These are phyloP conservation scores for Termitomyces sp. DNA, from an alignment of 768 basidiomycete genomes.

Conservation along the genomic window DNA sequence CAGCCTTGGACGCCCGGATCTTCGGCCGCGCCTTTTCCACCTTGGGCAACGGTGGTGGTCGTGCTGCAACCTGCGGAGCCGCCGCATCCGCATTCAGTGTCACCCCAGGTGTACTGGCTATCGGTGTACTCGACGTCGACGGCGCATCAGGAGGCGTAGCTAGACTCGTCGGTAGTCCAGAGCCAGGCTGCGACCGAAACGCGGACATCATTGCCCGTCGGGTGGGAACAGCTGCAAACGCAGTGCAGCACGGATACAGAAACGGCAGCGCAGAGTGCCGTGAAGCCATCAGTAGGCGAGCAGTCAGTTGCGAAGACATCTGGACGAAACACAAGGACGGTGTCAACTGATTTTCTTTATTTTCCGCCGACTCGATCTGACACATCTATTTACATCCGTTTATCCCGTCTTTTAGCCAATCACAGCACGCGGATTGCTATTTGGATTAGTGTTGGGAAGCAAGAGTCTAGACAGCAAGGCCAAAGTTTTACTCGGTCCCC, in stretches of 20 bases:
- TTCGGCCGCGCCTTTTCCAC: slow-evolving; percentile 60
- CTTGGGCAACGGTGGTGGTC: slow-evolving; percentile 68
- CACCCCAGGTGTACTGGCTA: slow-evolving; percentile 29
- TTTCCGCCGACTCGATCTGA: slow-evolving; percentile 9
- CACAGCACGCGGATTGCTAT: slow-evolving; percentile 14
- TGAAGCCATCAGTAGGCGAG: slow-evolving; percentile 27
- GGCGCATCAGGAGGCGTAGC: not conserved
- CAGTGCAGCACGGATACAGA: slow-evolving; percentile 27
- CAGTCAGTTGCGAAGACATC: slow-evolving; percentile 27
- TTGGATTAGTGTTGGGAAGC: too few species aligned
- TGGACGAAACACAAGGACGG: not conserved
- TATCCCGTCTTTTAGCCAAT: slow-evolving; percentile 14
- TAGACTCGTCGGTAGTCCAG: not conserved
- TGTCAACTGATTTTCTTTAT: not conserved
- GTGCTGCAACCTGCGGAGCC: slow-evolving; percentile 69
- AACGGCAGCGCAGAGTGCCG: slow-evolving; percentile 30
- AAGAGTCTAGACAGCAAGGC: too few species aligned
- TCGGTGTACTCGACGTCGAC: slow-evolving; percentile 1
- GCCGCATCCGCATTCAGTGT: slow-evolving; percentile 55
- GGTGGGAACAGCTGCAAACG: slow-evolving; percentile 31
- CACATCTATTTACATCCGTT: slow-evolving; percentile 16
- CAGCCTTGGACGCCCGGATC: slow-evolving; percentile 72
- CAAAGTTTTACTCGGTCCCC: too few species aligned
- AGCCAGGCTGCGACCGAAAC: slow-evolving; percentile 36
- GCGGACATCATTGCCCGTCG: slow-evolving; percentile 72